Evolutionary conservation across 192 early-diverging fungal genomes (phyloP).

Genomic region (Diversispora eburnea): DNA sequence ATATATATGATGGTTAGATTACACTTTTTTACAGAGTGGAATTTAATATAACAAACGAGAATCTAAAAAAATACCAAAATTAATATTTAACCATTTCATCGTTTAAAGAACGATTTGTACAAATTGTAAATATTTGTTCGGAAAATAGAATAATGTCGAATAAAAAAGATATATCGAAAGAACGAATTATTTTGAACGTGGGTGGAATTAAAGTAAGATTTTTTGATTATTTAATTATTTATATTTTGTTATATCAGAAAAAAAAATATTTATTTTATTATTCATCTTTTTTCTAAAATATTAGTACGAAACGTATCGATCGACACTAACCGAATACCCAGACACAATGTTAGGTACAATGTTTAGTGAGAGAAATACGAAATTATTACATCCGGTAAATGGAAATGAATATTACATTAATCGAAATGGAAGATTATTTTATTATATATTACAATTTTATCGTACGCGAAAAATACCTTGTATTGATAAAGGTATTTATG

Average conservation of each 20-base stretch:
- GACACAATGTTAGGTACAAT: constrained; percentile 23
- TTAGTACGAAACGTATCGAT: constrained; percentile 24
- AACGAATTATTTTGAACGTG: constrained; percentile 18
- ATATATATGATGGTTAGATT: too few species aligned
- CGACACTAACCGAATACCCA: constrained; percentile 14
- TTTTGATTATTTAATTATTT: neutral
- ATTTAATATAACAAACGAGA: too few species aligned
- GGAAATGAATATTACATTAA: constrained; percentile 19
- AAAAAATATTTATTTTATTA: neutral
- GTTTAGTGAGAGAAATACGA: constrained; percentile 14
- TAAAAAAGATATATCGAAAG: neutral
- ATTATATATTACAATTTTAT: constrained; percentile 24
- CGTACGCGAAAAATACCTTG: constrained; percentile 11
- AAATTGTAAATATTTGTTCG: too few species aligned
- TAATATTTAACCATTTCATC: too few species aligned
- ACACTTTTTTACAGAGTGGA: too few species aligned
- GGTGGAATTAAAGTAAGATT: constrained; percentile 19
- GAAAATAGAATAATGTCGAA: neutral
- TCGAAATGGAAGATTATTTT: constrained; percentile 15
- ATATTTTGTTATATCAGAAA: neutral
- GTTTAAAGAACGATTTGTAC: too few species aligned
- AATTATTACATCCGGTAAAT: constrained; percentile 6
- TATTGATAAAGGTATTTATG: constrained; percentile 7
- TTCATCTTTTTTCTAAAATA: neutral
- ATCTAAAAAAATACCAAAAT: too few species aligned